Base-by-base conservation (phyloP, 2,329 filamentous ascomycete genomes). In the Colletotrichum truncatum region DNA sequence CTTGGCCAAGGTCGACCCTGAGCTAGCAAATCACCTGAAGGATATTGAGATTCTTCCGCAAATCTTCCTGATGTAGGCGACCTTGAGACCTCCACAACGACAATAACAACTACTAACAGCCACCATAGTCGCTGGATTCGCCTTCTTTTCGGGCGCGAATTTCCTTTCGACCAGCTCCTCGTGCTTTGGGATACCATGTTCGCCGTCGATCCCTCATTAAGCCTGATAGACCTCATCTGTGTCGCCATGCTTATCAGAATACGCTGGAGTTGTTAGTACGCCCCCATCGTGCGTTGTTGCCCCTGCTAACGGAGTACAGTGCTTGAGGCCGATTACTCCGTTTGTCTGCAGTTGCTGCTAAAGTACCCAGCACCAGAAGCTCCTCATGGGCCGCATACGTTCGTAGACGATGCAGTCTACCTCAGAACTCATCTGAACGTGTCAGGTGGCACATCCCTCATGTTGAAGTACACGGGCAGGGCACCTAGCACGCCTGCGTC, bases 181-280 rank as follows among this genome's bases (percentile, higher is more conserved):
- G 82, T 88, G 21, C 85, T 99, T 60, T 99, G 96, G 96, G 96
- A 99, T 78, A 87, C 90, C 7, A 83, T 99, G 1, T 97, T 99
- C 75, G 92, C 94, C 2, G 89, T 97, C 72, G 94, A 97, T 71
- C 86, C 95, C 7, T 85, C 87, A 1, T 80, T 97, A 26, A 89
- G 94, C 52, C 81, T 98, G 30, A 89, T 98, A 70, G 93, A 98
- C 73, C 85, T 96, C 59, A 90, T 98, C n/a, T 98, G 94, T 70
- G 89, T 98, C 54, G 91, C 94, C 6, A 98, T 99, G 94, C 82
- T 99, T 23, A 82, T 99, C 46, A 88, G 96, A 53, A 93, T 98
- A 70, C 89, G 95, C 61, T 98, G 94, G 94, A 88, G 94, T 70
- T 81, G 93, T 96, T 80, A 82, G 91, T 78, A 30, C 14, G 46